A percentile compares a stretch with the other conserved stretches of the same genome.
Conservation (phyloP, 768 basidiomycete species). For the Trametes coccinea region DNA sequence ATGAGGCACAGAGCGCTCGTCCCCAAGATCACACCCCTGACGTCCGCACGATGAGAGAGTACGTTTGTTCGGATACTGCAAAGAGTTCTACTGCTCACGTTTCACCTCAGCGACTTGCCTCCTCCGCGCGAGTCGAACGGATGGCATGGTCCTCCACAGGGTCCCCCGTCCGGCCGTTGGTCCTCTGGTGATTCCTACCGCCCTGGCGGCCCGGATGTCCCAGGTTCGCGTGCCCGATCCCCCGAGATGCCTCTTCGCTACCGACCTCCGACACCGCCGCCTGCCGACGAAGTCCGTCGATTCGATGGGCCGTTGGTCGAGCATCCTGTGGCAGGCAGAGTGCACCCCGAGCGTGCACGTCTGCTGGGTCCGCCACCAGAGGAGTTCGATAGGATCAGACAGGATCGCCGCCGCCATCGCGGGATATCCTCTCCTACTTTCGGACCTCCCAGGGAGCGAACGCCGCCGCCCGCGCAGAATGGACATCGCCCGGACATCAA, state of each 20-base stretch:
- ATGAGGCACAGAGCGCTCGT: conserved; percentile 19
- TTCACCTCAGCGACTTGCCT: not conserved
- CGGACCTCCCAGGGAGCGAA: conserved; percentile 3
- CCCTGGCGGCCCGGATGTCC: not conserved
- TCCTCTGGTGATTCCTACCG: not conserved
- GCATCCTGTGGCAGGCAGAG: not conserved
- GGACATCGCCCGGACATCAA: conserved; percentile 13
- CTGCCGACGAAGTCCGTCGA: not conserved
- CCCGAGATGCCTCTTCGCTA: not conserved
- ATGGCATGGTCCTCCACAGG: not conserved
- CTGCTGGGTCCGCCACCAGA: too few relatives aligned
- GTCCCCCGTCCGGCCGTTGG: not conserved
- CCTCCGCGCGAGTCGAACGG: not conserved
- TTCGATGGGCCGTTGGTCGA: not conserved
- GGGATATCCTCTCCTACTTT: too few relatives aligned
- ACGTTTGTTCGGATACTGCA: not conserved
- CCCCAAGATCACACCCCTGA: not conserved
- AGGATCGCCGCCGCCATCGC: too few relatives aligned
- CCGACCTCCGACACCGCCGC: not conserved
- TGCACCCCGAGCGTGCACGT: conserved; percentile 26
- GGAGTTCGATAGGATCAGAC: too few relatives aligned
- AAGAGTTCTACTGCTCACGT: not conserved
- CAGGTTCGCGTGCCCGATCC: not conserved
- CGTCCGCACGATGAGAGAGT: not conserved
- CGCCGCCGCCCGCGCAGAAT: conserved; percentile 1